Percentiles rank a stretch among this genome's conserved stretches.
Evolutionary conservation across 176 grass and related monocot species (phyloP).

Genomic region (Eragrostis curvula): DNA sequence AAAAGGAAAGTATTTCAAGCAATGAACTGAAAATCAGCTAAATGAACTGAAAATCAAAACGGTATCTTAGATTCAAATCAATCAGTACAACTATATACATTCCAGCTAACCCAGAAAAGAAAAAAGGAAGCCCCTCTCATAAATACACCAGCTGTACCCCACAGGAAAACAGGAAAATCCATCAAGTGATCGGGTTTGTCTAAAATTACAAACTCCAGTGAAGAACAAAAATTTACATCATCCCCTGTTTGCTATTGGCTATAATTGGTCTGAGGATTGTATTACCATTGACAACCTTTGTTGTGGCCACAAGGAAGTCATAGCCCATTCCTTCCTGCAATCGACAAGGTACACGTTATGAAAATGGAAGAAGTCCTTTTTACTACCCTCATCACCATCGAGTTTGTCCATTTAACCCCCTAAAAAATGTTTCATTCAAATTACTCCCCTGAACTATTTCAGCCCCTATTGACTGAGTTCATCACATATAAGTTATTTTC

Average conservation of each 20-base stretch:
- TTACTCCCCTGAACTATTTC: too few relatives aligned
- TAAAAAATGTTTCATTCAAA: too few relatives aligned
- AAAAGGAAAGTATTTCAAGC: background rate
- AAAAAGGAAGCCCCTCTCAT: background rate
- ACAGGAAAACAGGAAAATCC: background rate
- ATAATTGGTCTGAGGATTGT: constrained; percentile 79
- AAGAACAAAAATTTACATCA: constrained; percentile 28
- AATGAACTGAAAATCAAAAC: background rate
- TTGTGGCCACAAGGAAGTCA: constrained; percentile 86
- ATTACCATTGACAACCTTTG: constrained; percentile 86
- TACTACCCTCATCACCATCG: too few relatives aligned
- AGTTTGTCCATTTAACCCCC: too few relatives aligned
- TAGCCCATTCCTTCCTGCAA: constrained; percentile 89
- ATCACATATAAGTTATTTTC: too few relatives aligned
- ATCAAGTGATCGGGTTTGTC: background rate
- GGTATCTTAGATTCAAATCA: background rate
- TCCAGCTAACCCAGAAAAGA: background rate
- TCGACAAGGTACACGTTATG: background rate
- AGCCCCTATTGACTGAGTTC: too few relatives aligned
- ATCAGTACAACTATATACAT: background rate
- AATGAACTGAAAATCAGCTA: background rate
- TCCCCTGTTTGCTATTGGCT: constrained; percentile 54
- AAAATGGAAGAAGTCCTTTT: background rate
- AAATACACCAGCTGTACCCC: background rate
- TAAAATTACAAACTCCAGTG: background rate